These are phyloP conservation scores for Solanum hybrid DNA, from an alignment of 305 asterid species.

Conservation along the genomic window DNA sequence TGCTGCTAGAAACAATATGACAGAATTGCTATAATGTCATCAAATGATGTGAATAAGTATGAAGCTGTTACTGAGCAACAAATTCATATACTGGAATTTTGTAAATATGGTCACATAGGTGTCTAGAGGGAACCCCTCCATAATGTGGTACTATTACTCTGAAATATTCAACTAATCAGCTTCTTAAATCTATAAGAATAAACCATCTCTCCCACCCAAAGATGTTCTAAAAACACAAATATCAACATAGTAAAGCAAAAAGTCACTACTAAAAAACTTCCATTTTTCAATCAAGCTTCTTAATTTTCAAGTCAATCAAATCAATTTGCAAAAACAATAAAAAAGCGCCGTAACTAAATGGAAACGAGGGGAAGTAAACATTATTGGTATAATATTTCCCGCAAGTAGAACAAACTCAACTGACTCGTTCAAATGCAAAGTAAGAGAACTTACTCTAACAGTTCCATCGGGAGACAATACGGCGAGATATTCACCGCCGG, in stretches of 20 bases:
- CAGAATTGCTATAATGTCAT: not conserved
- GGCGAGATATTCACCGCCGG: constrained; percentile 15
- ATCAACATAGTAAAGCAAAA: not conserved
- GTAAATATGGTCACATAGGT: not conserved
- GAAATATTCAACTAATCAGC: not conserved
- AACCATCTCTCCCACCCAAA: not conserved
- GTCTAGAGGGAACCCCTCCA: not conserved
- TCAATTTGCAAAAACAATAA: not conserved
- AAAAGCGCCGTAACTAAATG: not conserved
- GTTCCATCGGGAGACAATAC: constrained; percentile 12
- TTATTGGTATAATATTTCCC: not conserved
- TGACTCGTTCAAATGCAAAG: not conserved
- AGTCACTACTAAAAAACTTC: not conserved
- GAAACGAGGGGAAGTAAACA: not conserved
- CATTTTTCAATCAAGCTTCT: not conserved
- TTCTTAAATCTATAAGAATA: not conserved
- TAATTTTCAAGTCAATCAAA: not conserved
- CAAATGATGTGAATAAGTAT: not conserved
- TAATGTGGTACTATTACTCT: not conserved
- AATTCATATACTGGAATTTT: not conserved
- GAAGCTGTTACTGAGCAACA: not conserved
- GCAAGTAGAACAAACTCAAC: not conserved
- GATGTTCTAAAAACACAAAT: not conserved
- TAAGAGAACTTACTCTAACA: constrained; percentile 12
- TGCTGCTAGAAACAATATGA: not conserved